phyloP scores from a whole-genome alignment of 257 asterid species.

The Solanum dulcamara region DNA sequence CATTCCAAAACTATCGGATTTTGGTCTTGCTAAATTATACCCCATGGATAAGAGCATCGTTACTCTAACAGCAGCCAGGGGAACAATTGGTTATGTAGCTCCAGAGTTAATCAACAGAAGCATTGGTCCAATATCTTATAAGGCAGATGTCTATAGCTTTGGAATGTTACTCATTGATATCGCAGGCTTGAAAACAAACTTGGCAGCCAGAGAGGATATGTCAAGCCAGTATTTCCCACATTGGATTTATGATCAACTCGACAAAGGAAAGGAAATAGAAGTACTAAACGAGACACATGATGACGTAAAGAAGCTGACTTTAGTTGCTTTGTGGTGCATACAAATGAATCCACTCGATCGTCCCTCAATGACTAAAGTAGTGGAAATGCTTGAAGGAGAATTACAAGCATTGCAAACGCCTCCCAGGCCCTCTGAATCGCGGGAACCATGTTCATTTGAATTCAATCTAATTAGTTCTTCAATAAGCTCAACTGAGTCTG shows the following conservation, averaged over 20 bases:
- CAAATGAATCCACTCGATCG: not conserved
- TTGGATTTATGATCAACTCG: constrained; percentile 5
- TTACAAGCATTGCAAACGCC: not conserved
- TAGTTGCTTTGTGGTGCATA: not conserved
- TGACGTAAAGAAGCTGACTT: not conserved
- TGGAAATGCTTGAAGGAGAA: constrained; percentile 7
- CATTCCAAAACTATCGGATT: constrained; percentile 9
- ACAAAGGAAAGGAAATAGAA: not conserved
- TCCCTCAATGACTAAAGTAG: constrained; percentile 11
- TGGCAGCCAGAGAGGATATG: not conserved
- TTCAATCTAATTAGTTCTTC: not conserved
- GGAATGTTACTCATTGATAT: constrained; percentile 14
- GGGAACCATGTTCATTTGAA: not conserved
- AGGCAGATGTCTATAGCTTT: constrained; percentile 23
- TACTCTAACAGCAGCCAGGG: constrained; percentile 6
- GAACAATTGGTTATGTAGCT: constrained; percentile 20
- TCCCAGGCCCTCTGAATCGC: constrained; percentile 1
- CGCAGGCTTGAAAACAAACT: constrained; percentile 2
- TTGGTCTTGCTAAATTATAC: constrained; percentile 10
- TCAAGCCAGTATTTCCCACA: constrained; percentile 2
- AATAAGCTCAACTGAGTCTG: not conserved
- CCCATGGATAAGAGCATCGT: not conserved
- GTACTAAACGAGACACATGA: not conserved
- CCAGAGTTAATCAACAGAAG: constrained; percentile 13
- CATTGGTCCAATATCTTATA: constrained; percentile 7